Evolutionary conservation across 2,329 filamentous ascomycete genomes (phyloP), one percentile per base, ranked within the genome.

Genomic region (Myrmaecium sp.): DNA sequence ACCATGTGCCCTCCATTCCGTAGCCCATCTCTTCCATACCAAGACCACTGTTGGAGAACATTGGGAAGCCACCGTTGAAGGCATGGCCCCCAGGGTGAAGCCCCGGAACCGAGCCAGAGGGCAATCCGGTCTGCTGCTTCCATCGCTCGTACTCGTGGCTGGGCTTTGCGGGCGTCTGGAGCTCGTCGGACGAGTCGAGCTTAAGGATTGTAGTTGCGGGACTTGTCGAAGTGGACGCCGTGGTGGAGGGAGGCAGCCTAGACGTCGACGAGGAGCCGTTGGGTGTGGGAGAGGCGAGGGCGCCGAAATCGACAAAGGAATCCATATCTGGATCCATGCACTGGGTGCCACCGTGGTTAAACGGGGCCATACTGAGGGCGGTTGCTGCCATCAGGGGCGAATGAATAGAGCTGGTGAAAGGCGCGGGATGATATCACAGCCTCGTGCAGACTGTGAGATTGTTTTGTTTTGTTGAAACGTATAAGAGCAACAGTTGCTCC

Each of bases 71-170:
- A 7, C 40, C 30, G 36, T 41, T 45, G 37, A 43, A 43, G 10
- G 23, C 60, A 46, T 77, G 65, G 50, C n/a, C n/a, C n/a, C n/a
- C n/a, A n/a, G n/a, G n/a, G n/a, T n/a, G n/a, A n/a, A n/a, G n/a
- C 18, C 79, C 77, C 46, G 89, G 68, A 8, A 84, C 61, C 27
- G 82, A 84, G 34, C 83, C 83, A 2, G 81, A 75, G 0, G 89
- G 81, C 16, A 94, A 73, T 36, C 84, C 83, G 3, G 89, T 94
- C 60, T 94, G 84, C 51, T 98, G 89, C 58, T 82, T 80, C 60
- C 94, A 91, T 46, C 81, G 73, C 44, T 83, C 80, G 62, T 95
- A 95, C 55, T 92, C 81, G 58, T 94, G 84, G 52, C 82, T 93
- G 6, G 89, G 86, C 18, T 73, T 80, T 25, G 71, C 73, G 44